phyloP scores from a whole-genome alignment of 2,329 filamentous ascomycete species.

The Fusarium camptoceras region DNA sequence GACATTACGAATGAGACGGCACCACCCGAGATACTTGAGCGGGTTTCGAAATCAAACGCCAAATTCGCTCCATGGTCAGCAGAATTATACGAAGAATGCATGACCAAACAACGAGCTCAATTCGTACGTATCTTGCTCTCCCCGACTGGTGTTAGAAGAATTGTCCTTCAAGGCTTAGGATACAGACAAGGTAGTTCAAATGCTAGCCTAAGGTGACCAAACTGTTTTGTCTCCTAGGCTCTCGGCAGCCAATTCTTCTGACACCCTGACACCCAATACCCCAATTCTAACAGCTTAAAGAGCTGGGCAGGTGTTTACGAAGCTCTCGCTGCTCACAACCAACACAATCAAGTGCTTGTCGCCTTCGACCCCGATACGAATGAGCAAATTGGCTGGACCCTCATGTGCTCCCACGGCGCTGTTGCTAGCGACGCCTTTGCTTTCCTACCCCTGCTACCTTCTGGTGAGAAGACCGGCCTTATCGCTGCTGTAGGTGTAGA shows the following conservation, averaged over 20 bases:
- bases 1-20: conserved; percentile 22
- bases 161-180: too few relatives aligned
- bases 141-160: too few relatives aligned
- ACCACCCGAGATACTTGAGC: conserved; percentile 31
- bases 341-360: conserved; percentile 40
- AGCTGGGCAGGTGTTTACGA: conserved; percentile 35
- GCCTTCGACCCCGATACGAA: conserved; percentile 43
- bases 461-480: conserved; percentile 36
- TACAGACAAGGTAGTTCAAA: too few relatives aligned
- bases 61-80: conserved; percentile 41
- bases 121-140: conserved; percentile 24
- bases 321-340: conserved; percentile 21
- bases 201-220: too few relatives aligned
- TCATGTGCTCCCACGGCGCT: conserved; percentile 36
- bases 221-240: too few relatives aligned
- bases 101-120: conserved; percentile 33
- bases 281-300: neutral
- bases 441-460: conserved; percentile 37
- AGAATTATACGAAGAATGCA: conserved; percentile 42
- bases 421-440: conserved; percentile 3
- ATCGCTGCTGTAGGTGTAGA: conserved; percentile 43
- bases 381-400: conserved; percentile 42
- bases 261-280: too few relatives aligned
- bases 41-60: conserved; percentile 30
- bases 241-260: too few relatives aligned